These are phyloP conservation scores for Ceratobasidium sp. DNA, from an alignment of 1,284 basidiomycete genomes.

Conservation along the genomic window DNA sequence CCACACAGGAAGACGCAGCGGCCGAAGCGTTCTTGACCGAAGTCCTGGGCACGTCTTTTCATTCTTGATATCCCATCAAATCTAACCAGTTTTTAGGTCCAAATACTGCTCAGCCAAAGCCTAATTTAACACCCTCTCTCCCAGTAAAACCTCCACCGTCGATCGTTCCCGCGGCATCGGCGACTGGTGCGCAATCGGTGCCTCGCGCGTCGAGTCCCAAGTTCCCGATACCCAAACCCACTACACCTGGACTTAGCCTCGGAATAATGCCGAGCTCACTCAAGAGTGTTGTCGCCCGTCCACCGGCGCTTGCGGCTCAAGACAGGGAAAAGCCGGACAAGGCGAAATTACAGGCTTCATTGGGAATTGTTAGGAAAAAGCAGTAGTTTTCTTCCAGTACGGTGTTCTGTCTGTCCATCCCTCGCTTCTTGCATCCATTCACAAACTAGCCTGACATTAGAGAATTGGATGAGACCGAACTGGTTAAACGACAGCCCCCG, in stretches of 20 bases:
- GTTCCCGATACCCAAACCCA: not conserved
- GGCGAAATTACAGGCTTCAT: constrained; percentile 32
- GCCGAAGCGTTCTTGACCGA: constrained; percentile 26
- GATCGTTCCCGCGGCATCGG: constrained; percentile 28
- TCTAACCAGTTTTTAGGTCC: constrained; percentile 11
- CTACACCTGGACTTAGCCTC: constrained; percentile 18
- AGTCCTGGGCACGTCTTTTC: constrained; percentile 14
- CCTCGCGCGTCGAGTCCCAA: constrained; percentile 3
- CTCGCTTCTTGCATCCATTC: not conserved
- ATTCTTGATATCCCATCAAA: not conserved
- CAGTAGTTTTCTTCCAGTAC: not conserved
- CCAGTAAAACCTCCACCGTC: constrained; percentile 43
- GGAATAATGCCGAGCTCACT: constrained; percentile 22
- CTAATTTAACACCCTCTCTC: constrained; percentile 13
- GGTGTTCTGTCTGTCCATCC: not conserved
- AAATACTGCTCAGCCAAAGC: constrained; percentile 21
- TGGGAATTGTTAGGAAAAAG: constrained; percentile 41
- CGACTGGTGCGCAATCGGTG: constrained; percentile 33
- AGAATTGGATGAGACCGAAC: not conserved
- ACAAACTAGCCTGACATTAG: not conserved
- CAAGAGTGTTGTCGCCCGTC: constrained; percentile 28
- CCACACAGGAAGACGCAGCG: constrained; percentile 27
- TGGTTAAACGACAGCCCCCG: too few species aligned
- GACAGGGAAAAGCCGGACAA: constrained; percentile 36
- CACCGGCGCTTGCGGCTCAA: constrained; percentile 32